phyloP scores from a whole-genome alignment of 2,329 filamentous ascomycete genomes.

The Venturia nashicola region DNA sequence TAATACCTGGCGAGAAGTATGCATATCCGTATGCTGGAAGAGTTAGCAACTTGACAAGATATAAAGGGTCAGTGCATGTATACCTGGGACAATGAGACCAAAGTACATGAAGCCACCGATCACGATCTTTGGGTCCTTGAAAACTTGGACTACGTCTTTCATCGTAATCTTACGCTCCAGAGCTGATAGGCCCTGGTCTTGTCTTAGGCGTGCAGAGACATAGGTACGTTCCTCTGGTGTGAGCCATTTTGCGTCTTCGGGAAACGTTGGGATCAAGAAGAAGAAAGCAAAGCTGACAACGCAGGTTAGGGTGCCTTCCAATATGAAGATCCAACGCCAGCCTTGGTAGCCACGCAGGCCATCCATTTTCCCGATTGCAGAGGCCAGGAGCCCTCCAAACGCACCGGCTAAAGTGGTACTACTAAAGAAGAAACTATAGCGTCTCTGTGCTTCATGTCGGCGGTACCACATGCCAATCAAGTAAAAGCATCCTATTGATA shows the following conservation, averaged over 20 bases:
- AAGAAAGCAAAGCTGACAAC: conserved; percentile 32
- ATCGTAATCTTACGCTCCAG: conserved; percentile 30
- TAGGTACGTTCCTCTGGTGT: conserved; percentile 32
- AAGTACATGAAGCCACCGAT: conserved; percentile 41
- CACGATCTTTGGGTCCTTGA: conserved; percentile 37
- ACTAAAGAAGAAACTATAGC: conserved; percentile 89
- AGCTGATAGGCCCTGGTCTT: conserved; percentile 35
- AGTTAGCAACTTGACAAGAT: not conserved
- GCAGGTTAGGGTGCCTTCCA: conserved; percentile 41
- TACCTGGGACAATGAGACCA: conserved; percentile 17
- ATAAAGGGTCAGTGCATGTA: not conserved
- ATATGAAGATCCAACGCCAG: conserved; percentile 58
- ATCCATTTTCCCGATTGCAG: conserved; percentile 83
- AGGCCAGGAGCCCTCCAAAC: conserved; percentile 76
- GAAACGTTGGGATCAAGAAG: conserved; percentile 37
- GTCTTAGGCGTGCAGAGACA: conserved; percentile 32
- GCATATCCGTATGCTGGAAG: conserved; percentile 20
- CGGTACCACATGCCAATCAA: conserved; percentile 84
- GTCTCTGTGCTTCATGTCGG: conserved; percentile 74
- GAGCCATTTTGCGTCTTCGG: conserved; percentile 37
- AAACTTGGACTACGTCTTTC: conserved; percentile 31
- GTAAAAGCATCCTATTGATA: conserved; percentile 36
- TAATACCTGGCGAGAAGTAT: conserved; percentile 36
- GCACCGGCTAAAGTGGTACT: conserved; percentile 68
- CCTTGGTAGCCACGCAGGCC: conserved; percentile 53